These are phyloP conservation scores for Marasmius fiardii DNA, from an alignment of 1,284 basidiomycete species.

Conservation along the genomic window DNA sequence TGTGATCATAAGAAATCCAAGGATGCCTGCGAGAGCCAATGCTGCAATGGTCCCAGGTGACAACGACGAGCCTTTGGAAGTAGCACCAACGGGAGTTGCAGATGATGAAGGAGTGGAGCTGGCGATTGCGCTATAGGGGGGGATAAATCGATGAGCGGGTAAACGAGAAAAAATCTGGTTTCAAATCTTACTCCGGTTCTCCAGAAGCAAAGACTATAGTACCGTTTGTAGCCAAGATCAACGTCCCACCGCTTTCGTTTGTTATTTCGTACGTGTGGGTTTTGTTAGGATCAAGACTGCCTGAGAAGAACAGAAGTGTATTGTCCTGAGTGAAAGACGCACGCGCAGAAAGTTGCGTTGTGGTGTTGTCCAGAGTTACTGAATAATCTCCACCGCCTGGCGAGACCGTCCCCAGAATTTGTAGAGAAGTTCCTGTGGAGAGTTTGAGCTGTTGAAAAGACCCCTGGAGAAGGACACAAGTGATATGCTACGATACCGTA, in stretches of 20 bases:
- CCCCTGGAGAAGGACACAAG: background rate
- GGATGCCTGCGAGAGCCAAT: constrained; percentile 49
- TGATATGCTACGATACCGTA: constrained; percentile 13
- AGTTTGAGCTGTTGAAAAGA: background rate
- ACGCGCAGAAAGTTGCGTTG: constrained; percentile 39
- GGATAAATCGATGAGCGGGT: background rate
- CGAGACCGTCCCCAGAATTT: constrained; percentile 53
- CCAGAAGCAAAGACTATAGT: constrained; percentile 28
- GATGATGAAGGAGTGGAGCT: constrained; percentile 16
- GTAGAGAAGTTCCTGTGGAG: constrained; percentile 51
- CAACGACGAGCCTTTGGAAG: constrained; percentile 16
- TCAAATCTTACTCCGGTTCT: constrained; percentile 30
- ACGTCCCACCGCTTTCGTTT: constrained; percentile 51
- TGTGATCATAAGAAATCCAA: constrained; percentile 45
- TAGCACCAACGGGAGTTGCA: constrained; percentile 12
- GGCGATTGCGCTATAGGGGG: constrained; percentile 5
- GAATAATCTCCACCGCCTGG: constrained; percentile 52
- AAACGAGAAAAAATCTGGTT: background rate
- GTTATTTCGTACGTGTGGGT: constrained; percentile 50
- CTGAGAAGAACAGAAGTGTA: constrained; percentile 57
- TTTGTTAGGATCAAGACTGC: constrained; percentile 49
- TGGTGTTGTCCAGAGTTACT: constrained; percentile 53
- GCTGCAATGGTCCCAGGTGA: constrained; percentile 61
- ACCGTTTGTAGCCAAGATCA: constrained; percentile 33
- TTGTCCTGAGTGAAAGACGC: constrained; percentile 52